These are phyloP conservation scores for Flaveria floridana DNA, from an alignment of 140 eudicot genomes.

Conservation along the genomic window DNA sequence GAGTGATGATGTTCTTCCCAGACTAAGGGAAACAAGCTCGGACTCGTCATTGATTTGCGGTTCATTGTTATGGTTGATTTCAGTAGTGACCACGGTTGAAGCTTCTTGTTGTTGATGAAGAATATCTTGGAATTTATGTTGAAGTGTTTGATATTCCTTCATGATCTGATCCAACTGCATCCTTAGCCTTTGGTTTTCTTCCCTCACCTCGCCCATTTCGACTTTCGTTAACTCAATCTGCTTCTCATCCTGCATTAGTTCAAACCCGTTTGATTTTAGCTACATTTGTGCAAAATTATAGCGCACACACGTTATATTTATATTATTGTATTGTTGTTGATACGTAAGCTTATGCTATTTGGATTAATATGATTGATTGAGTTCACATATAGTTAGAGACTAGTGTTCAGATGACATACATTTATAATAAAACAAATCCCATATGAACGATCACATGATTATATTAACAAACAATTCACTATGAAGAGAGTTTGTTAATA, in stretches of 20 bases:
- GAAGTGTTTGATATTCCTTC: conserved; percentile 73
- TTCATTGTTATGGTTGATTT: conserved; percentile 16
- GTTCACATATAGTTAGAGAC: background rate
- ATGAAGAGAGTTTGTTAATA: too few species aligned
- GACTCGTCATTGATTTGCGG: conserved; percentile 36
- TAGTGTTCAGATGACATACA: background rate
- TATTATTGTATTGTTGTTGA: background rate
- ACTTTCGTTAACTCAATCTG: conserved; percentile 64
- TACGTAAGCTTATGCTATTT: background rate
- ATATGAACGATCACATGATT: background rate
- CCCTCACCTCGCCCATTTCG: conserved; percentile 67
- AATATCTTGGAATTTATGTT: conserved; percentile 53
- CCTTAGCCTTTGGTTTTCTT: conserved; percentile 76
- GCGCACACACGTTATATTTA: background rate
- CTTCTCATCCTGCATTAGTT: conserved; percentile 46
- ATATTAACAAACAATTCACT: too few species aligned
- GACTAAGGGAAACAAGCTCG: conserved; percentile 71
- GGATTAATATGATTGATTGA: background rate
- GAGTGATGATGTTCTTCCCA: conserved; percentile 50
- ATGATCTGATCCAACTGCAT: conserved; percentile 54
- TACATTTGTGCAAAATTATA: too few species aligned
- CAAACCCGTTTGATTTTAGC: background rate
- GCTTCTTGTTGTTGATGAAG: conserved; percentile 43
- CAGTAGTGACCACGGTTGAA: conserved; percentile 2
- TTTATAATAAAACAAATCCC: background rate